Conservation (phyloP, 1,284 basidiomycete genomes). For the Moesziomyces aphidis region DNA sequence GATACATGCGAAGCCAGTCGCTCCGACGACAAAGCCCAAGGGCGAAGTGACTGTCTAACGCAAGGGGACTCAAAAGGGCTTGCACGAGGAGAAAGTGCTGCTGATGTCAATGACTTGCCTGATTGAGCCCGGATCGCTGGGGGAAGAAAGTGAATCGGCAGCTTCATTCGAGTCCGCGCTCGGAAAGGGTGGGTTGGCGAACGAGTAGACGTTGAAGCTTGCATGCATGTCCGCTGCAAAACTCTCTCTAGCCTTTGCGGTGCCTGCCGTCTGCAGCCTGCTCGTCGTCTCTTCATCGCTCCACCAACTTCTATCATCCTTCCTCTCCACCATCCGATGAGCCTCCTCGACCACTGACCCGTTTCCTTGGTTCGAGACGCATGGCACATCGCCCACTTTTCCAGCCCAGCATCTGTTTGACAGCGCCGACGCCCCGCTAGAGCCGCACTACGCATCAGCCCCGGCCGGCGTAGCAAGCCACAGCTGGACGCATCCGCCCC, state of each 20-base stretch:
- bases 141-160: background rate
- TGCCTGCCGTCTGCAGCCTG: conserved; percentile 1
- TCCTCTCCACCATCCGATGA: conserved; percentile 21
- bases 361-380: conserved; percentile 28
- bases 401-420: background rate
- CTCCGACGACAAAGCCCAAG: too few relatives aligned
- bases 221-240: conserved; percentile 12
- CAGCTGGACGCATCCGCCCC: too few relatives aligned
- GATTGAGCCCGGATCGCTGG: background rate
- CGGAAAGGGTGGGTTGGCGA: background rate
- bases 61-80: too few relatives aligned
- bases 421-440: too few relatives aligned
- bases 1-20: too few relatives aligned
- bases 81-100: too few relatives aligned
- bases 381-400: conserved; percentile 24
- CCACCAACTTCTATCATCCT: conserved; percentile 33
- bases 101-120: background rate
- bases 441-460: background rate
- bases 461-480: too few relatives aligned
- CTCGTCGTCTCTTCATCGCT: conserved; percentile 3
- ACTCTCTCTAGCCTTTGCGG: background rate
- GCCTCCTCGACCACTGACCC: conserved; percentile 38
- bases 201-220: conserved; percentile 13
- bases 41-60: too few relatives aligned
- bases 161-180: too few relatives aligned